Evolutionary conservation across 805 yeast genomes (phyloP).

Genomic region (Starmerella bombicola): DNA sequence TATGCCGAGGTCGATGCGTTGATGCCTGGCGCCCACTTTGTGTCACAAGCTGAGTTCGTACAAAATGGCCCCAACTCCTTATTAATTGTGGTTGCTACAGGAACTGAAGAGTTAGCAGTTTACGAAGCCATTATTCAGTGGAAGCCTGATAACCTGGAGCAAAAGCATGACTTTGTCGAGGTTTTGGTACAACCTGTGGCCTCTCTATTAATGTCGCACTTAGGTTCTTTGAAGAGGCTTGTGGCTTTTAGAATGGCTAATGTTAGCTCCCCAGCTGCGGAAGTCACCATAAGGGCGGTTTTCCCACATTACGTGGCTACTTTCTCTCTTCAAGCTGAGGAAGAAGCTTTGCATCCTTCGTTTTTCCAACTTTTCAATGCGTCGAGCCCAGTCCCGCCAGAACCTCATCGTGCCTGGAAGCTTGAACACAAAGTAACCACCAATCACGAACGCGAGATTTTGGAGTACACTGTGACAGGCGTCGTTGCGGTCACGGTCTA

Average conservation of each 20-base stretch:
- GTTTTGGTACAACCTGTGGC: slow-evolving; percentile 6
- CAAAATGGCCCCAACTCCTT: slow-evolving; percentile 22
- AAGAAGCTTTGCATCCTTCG: slow-evolving; percentile 18
- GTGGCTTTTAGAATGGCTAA: slow-evolving; percentile 1
- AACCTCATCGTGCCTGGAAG: slow-evolving; percentile 11
- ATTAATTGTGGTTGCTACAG: slow-evolving; percentile 25
- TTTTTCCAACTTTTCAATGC: slow-evolving; percentile 18
- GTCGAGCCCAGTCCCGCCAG: slow-evolving; percentile 12
- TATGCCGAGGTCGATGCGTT: slow-evolving; percentile 21
- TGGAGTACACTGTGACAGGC: slow-evolving; percentile 16
- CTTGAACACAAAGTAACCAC: not conserved
- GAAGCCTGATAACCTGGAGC: slow-evolving; percentile 12
- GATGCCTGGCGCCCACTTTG: slow-evolving; percentile 20
- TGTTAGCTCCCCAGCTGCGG: not conserved
- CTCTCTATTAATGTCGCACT: not conserved
- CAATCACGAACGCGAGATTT: slow-evolving; percentile 4
- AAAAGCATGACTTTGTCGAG: slow-evolving; percentile 9
- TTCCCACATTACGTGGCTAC: slow-evolving; percentile 2
- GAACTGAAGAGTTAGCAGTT: slow-evolving; percentile 13
- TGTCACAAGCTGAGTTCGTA: slow-evolving; percentile 24
- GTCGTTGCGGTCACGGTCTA: slow-evolving; percentile 18
- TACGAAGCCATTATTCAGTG: slow-evolving; percentile 26
- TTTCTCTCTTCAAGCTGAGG: slow-evolving; percentile 5
- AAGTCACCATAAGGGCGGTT: slow-evolving; percentile 8
- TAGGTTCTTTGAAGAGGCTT: not conserved